phyloP scores from a whole-genome alignment of 2,329 filamentous ascomycete genomes.

The Tolypocladium guangdongense region DNA sequence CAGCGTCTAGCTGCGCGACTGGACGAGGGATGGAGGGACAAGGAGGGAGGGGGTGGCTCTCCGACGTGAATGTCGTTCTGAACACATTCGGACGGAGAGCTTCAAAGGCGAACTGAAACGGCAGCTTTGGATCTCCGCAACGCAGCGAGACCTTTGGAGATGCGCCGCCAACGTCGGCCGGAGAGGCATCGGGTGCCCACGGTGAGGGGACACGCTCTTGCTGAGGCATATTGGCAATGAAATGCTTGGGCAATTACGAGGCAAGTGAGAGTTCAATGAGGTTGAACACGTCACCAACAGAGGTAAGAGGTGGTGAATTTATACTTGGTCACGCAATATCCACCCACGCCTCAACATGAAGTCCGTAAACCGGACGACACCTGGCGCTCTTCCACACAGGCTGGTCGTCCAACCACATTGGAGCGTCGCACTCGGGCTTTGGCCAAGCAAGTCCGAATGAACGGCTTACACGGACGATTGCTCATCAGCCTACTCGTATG shows the following conservation, averaged over 20 bases:
- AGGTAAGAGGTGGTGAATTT: not conserved
- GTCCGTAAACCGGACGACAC: not conserved
- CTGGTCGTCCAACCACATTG: not conserved
- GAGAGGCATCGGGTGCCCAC: conserved; percentile 16
- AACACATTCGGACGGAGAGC: conserved; percentile 52
- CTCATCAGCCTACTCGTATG: too few relatives aligned
- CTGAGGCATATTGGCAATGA: conserved; percentile 12
- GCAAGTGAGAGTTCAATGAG: too few relatives aligned
- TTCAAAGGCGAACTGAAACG: conserved; percentile 52
- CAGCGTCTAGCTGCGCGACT: conserved; percentile 16
- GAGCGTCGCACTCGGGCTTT: not conserved
- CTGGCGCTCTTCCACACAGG: not conserved
- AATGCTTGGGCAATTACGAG: not conserved
- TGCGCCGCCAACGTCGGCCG: conserved; percentile 11
- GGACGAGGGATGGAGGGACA: conserved; percentile 43
- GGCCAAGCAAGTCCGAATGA: not conserved
- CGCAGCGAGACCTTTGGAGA: conserved; percentile 10
- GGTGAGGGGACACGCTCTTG: conserved; percentile 15
- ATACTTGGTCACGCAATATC: not conserved
- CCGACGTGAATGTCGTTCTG: conserved; percentile 54
- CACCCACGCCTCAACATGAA: not conserved
- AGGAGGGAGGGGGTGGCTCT: conserved; percentile 51
- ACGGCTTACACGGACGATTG: too few relatives aligned
- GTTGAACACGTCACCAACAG: not conserved
- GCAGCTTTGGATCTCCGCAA: conserved; percentile 14